Conservation (phyloP, 306 rosid species). For the Comarum palustre region DNA sequence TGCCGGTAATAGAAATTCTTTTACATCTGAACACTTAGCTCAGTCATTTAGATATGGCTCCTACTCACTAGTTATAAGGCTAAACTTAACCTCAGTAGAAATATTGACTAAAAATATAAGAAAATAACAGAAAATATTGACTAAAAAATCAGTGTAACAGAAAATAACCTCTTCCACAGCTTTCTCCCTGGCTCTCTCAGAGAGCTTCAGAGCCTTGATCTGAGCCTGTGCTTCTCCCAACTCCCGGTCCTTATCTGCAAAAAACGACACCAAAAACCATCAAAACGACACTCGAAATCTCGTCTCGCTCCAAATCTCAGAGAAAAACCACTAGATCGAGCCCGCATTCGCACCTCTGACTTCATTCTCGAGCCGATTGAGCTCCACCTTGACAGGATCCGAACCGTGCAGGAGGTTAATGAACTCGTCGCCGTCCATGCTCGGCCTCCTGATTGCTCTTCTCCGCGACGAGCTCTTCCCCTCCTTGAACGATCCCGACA, state of each 20-base stretch:
- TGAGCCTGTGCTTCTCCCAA: slow-evolving; percentile 88
- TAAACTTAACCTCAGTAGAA: neutral
- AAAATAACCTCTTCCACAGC: slow-evolving; percentile 92
- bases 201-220: slow-evolving; percentile 87
- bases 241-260: slow-evolving; percentile 94
- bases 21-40: neutral
- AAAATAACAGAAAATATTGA: no score
- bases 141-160: neutral
- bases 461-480: slow-evolving; percentile 84
- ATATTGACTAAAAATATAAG: neutral
- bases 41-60: neutral
- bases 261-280: slow-evolving; percentile 26
- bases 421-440: slow-evolving; percentile 93
- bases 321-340: slow-evolving; percentile 57
- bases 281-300: slow-evolving; percentile 15
- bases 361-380: slow-evolving; percentile 96
- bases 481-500: slow-evolving; percentile 89
- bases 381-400: slow-evolving; percentile 99
- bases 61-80: neutral
- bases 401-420: slow-evolving; percentile 88
- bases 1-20: neutral
- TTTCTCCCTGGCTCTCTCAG: slow-evolving; percentile 91
- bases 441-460: slow-evolving; percentile 69
- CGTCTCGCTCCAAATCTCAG: slow-evolving; percentile 29
- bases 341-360: slow-evolving; percentile 93